Evolutionary conservation across 2,329 filamentous ascomycete genomes (phyloP), one percentile per base, ranked within the genome.

Genomic region (Neofusicoccum sp.): DNA sequence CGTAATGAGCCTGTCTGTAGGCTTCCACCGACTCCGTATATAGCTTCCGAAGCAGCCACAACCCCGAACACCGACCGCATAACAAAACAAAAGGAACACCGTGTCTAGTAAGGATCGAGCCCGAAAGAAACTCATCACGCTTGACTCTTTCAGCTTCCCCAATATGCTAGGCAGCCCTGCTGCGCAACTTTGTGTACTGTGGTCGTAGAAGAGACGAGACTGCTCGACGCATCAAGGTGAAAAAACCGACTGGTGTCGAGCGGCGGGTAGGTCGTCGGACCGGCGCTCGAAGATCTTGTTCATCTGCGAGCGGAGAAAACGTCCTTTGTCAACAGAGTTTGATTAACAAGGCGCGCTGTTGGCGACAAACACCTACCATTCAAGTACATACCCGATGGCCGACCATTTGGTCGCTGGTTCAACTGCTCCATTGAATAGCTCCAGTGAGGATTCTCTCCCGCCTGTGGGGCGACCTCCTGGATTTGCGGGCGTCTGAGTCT

Each of bases 121-220:
- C n/a, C n/a, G n/a, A n/a, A n/a, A n/a, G n/a, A n/a, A n/a, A n/a
- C n/a, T n/a, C n/a, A n/a, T n/a, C n/a, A n/a, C n/a, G n/a, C n/a
- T n/a, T n/a, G n/a, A n/a, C n/a, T n/a, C 43, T 28, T 1, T 45
- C 43, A 28, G 7, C 6, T 6, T 6, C 11, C 16, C 22, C 7
- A n/a, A 6, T 2, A 1, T 28, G 14, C 14, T 54, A 44, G 5
- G 28, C 39, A 22, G 37, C 12, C 29, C 37, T 44, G 12, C 28
- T 56, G 36, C 54, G 54, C 11, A 58, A 36, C 36, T 45, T 58
- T 12, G 39, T 44, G 41, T 58, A 58, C 12, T 31, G 54, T 5
- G 54, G 29, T 5, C 28, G 28, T 16, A 58, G 34, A 5, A 43
- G 3, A 11, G 54, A 45, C 29, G 54, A 45, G 9, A 58, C 41